Conservation (phyloP, 345 rosid genomes). For the Nasturtium officinale region DNA sequence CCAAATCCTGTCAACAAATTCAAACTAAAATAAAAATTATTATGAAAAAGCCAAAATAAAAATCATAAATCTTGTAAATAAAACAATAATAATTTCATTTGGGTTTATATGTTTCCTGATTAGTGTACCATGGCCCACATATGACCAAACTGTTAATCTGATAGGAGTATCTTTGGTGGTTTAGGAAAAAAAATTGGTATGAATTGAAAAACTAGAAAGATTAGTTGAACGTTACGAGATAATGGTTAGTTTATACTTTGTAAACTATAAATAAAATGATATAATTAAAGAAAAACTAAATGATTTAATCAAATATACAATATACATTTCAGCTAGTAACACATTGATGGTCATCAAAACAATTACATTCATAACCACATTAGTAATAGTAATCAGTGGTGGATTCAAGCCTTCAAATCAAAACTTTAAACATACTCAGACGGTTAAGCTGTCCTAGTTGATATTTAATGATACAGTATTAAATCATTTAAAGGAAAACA, state of each 20-base stretch:
- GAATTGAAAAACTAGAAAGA: not conserved
- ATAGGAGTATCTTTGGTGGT: not conserved
- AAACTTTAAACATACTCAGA: slow-evolving; percentile 9
- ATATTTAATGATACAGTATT: slow-evolving; percentile 10
- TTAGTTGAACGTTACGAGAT: not conserved
- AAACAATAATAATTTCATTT: not conserved
- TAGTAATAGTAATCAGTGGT: not conserved
- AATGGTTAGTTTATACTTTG: not conserved
- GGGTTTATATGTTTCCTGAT: not conserved
- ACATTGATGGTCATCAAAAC: not conserved
- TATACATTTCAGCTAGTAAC: not conserved
- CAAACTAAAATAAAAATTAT: not conserved
- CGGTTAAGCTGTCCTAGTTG: slow-evolving; percentile 5
- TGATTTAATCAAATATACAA: not conserved
- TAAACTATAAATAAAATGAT: not conserved
- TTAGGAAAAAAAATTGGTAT: not conserved
- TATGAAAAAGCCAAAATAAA: not conserved
- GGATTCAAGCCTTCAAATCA: slow-evolving; percentile 4
- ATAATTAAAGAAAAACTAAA: too few species aligned
- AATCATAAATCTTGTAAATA: not conserved
- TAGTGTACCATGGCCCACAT: not conserved
- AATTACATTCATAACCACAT: not conserved
- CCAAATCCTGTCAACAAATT: slow-evolving; percentile 11
- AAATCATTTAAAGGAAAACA: not conserved
- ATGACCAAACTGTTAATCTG: not conserved